Evolutionary conservation across 805 yeast species (phyloP).

Genomic region (Metschnikowia peoriensis): DNA sequence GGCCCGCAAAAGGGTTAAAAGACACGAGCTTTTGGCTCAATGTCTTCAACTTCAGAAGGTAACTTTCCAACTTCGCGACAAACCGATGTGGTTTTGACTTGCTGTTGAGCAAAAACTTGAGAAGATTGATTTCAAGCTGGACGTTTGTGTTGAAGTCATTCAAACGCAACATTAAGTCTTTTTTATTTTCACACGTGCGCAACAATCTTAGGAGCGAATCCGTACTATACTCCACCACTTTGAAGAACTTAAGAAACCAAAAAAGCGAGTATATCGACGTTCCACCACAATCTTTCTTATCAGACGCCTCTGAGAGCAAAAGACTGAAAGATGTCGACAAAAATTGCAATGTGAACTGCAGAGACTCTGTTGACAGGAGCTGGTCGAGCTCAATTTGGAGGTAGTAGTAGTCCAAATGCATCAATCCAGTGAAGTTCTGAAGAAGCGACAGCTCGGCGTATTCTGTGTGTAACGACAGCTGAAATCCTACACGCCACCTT

Average conservation of each 20-base stretch:
- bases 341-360: slow-evolving; percentile 42
- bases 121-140: slow-evolving; percentile 32
- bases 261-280: slow-evolving; percentile 24
- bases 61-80: slow-evolving; percentile 9
- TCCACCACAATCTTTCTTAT: slow-evolving; percentile 16
- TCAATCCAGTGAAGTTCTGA: slow-evolving; percentile 32
- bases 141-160: slow-evolving; percentile 34
- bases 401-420: slow-evolving; percentile 40
- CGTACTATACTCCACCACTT: slow-evolving; percentile 32
- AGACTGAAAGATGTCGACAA: slow-evolving; percentile 39
- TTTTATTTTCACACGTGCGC: slow-evolving; percentile 7
- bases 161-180: slow-evolving; percentile 24
- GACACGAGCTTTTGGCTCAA: slow-evolving; percentile 20
- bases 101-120: slow-evolving; percentile 24
- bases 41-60: slow-evolving; percentile 12
- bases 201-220: slow-evolving; percentile 22
- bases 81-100: slow-evolving; percentile 11
- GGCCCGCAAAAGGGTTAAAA: slow-evolving; percentile 21
- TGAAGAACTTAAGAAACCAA: slow-evolving; percentile 37
- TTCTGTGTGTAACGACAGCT: slow-evolving; percentile 27
- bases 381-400: slow-evolving; percentile 42
- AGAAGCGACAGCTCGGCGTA: slow-evolving; percentile 27
- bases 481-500: slow-evolving; percentile 34
- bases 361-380: slow-evolving; percentile 34
- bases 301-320: slow-evolving; percentile 22